Evolutionary conservation across 352 stramenopile species (phyloP).

Genomic region (Globisporangium cederbergense): DNA sequence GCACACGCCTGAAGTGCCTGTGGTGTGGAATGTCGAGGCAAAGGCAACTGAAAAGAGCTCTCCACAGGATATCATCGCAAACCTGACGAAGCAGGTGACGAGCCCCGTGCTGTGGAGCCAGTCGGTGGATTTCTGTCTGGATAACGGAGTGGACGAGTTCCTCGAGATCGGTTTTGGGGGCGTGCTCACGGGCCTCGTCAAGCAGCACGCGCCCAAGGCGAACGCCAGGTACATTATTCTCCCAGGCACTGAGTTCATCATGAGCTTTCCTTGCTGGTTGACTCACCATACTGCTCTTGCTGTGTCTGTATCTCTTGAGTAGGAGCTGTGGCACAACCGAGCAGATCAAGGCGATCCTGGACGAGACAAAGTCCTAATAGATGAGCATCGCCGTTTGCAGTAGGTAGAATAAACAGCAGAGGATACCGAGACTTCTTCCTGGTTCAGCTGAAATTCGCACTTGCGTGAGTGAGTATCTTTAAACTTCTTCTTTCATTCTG

Average conservation of each 20-base stretch:
- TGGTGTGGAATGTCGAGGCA: constrained; percentile 83
- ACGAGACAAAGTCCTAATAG: constrained; percentile 1
- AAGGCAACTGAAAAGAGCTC: constrained; percentile 33
- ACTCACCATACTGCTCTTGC: not conserved
- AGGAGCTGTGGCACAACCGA: constrained; percentile 59
- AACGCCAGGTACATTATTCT: constrained; percentile 21
- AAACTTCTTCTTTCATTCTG: constrained; percentile 9
- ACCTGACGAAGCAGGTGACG: constrained; percentile 61
- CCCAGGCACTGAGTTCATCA: not conserved
- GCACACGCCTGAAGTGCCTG: constrained; percentile 37
- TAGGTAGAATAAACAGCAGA: not conserved
- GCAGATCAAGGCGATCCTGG: constrained; percentile 40
- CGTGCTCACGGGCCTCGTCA: constrained; percentile 73
- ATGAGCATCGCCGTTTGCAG: not conserved
- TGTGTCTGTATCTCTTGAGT: constrained; percentile 6
- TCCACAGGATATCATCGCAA: constrained; percentile 33
- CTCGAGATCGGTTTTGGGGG: constrained; percentile 69
- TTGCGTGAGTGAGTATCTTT: too few species aligned
- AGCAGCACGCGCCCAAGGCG: constrained; percentile 49
- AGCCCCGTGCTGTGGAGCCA: constrained; percentile 73
- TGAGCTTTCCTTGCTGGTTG: not conserved
- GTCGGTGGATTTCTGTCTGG: constrained; percentile 73
- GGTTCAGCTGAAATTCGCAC: too few species aligned
- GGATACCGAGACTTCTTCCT: too few species aligned
- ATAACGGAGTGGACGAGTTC: constrained; percentile 42